These are phyloP conservation scores for Pichia sp. DNA, from an alignment of 1,139 yeast species.

Conservation along the genomic window DNA sequence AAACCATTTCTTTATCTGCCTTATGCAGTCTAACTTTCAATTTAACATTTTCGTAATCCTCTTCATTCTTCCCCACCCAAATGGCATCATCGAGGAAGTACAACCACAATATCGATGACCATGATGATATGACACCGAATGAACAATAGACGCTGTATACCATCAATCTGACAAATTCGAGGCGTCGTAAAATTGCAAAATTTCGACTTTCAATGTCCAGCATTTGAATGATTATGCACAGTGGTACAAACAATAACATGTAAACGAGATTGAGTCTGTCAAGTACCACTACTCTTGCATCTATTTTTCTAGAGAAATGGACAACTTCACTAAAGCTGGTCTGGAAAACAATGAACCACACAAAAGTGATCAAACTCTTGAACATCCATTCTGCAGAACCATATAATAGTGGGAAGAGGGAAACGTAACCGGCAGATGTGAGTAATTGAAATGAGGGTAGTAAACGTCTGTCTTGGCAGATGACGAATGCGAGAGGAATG, in stretches of 20 bases:
- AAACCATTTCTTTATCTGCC: too few species aligned
- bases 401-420: conserved; percentile 80
- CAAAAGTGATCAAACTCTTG: conserved; percentile 72
- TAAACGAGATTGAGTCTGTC: conserved; percentile 69
- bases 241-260: conserved; percentile 58
- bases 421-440: conserved; percentile 76
- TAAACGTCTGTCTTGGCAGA: conserved; percentile 63
- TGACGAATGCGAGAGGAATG: conserved; percentile 81
- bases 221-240: conserved; percentile 48
- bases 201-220: conserved; percentile 52
- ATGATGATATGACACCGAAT: conserved; percentile 75
- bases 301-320: conserved; percentile 43
- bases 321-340: conserved; percentile 65
- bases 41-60: too few species aligned
- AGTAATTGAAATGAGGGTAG: conserved; percentile 61
- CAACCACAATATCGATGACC: conserved; percentile 86
- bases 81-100: conserved; percentile 71
- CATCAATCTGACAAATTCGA: conserved; percentile 76
- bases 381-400: conserved; percentile 75
- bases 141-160: conserved; percentile 80
- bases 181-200: conserved; percentile 40
- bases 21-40: too few species aligned
- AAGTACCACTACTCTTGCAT: conserved; percentile 42
- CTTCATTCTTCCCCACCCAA: conserved; percentile 33
- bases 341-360: conserved; percentile 78